Evolutionary conservation across 495 filamentous ascomycete species (phyloP).

Genomic region (Annulohypoxylon moriforme): DNA sequence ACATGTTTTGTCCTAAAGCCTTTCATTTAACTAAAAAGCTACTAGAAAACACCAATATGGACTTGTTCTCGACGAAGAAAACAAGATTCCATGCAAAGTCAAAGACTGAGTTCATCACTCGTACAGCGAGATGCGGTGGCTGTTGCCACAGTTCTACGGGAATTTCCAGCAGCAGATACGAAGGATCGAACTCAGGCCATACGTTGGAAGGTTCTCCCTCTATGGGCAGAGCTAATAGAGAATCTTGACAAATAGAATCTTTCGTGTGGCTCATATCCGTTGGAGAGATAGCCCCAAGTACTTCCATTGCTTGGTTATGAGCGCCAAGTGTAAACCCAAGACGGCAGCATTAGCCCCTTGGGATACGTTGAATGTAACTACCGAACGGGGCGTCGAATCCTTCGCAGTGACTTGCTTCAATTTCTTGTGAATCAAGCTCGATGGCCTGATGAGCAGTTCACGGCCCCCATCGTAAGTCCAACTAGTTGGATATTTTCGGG

Average conservation of each 20-base stretch:
- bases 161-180: background rate
- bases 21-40: background rate
- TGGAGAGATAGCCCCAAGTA: background rate
- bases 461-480: conserved; percentile 4
- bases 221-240: background rate
- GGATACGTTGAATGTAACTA: conserved; percentile 14
- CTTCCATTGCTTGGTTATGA: conserved; percentile 2
- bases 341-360: conserved; percentile 13
- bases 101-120: background rate
- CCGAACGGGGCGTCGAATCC: conserved; percentile 36
- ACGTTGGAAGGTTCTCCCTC: background rate
- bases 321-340: conserved; percentile 27
- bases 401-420: conserved; percentile 26
- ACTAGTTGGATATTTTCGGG: background rate
- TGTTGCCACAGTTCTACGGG: background rate
- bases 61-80: background rate
- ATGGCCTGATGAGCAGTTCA: background rate
- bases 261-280: background rate
- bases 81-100: background rate
- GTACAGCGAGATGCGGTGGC: background rate
- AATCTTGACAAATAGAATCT: conserved; percentile 7
- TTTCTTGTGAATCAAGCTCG: conserved; percentile 15
- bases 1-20: background rate
- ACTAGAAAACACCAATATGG: background rate
- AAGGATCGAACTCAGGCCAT: background rate